These are phyloP conservation scores for Colletotrichum camelliae DNA, from an alignment of 2,329 filamentous ascomycete species.

Conservation along the genomic window DNA sequence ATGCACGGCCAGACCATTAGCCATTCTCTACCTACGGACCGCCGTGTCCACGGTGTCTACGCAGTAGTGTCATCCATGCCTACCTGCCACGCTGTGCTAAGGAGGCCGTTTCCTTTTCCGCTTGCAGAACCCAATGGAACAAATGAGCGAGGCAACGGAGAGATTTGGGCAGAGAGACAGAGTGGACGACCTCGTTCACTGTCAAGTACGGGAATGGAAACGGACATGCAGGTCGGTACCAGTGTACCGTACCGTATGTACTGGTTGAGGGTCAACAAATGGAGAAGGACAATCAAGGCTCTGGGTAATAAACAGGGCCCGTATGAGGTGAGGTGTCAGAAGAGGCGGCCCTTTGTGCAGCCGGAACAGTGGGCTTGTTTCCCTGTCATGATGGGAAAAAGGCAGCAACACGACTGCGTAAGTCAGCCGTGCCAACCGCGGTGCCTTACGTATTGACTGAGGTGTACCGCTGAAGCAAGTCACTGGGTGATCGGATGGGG, in stretches of 20 bases:
- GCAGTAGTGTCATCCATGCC: neutral
- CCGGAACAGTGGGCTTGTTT: slow-evolving; percentile 16
- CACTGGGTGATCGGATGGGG: slow-evolving; percentile 13
- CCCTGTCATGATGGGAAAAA: slow-evolving; percentile 6
- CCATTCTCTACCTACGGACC: neutral
- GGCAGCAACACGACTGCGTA: slow-evolving; percentile 12
- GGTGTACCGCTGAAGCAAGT: neutral
- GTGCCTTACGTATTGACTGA: neutral
- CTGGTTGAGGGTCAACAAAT: neutral
- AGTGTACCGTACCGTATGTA: neutral
- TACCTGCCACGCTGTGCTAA: slow-evolving; percentile 2
- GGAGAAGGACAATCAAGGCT: neutral
- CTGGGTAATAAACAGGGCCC: neutral
- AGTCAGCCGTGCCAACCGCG: neutral
- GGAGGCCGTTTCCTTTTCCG: slow-evolving; percentile 17
- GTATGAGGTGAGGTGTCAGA: neutral
- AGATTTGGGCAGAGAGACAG: neutral
- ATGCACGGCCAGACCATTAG: slow-evolving; percentile 19
- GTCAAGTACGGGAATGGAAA: neutral
- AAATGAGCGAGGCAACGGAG: neutral
- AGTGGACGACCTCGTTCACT: neutral
- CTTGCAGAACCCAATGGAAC: slow-evolving; percentile 15
- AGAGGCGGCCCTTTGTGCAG: slow-evolving; percentile 11
- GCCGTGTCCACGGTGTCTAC: slow-evolving; percentile 11
- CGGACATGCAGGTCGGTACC: neutral